Evolutionary conservation across 352 stramenopile species (phyloP).

Genomic region (Phytopythium vexans): DNA sequence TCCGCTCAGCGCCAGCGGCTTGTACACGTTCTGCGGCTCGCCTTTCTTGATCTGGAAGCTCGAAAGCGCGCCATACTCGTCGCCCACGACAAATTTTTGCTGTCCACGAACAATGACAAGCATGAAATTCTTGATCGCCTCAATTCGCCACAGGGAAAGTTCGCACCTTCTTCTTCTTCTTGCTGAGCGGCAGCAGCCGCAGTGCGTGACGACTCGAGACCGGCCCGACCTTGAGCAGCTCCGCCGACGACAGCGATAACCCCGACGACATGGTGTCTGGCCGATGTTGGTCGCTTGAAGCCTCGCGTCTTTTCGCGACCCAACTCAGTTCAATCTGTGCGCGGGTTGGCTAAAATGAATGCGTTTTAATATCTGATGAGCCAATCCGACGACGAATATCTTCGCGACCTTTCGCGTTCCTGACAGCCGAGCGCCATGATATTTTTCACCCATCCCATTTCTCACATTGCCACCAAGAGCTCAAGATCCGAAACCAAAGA

Average conservation of each 20-base stretch:
- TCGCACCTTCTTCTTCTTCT: slow-evolving; percentile 83
- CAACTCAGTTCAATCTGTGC: neutral
- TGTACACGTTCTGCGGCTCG: slow-evolving; percentile 74
- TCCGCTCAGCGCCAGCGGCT: slow-evolving; percentile 48
- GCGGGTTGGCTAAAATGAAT: too few relatives aligned
- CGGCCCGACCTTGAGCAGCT: slow-evolving; percentile 80
- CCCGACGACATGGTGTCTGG: slow-evolving; percentile 18
- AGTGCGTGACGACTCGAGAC: slow-evolving; percentile 76
- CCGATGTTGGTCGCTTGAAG: neutral
- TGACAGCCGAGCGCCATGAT: neutral
- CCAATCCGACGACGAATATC: neutral
- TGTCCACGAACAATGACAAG: slow-evolving; percentile 10
- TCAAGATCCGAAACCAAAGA: neutral
- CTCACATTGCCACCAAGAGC: neutral
- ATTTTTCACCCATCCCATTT: neutral
- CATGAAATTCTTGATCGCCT: neutral
- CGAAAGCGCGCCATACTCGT: slow-evolving; percentile 78
- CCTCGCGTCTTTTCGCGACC: neutral
- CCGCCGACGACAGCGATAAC: slow-evolving; percentile 58
- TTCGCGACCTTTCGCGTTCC: slow-evolving; percentile 1
- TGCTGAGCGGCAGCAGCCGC: slow-evolving; percentile 73
- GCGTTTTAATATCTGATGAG: neutral
- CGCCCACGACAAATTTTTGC: slow-evolving; percentile 87
- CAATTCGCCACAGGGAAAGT: neutral
- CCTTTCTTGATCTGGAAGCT: slow-evolving; percentile 86